Conservation (phyloP, 805 yeast species). For the Candida ulmi region DNA sequence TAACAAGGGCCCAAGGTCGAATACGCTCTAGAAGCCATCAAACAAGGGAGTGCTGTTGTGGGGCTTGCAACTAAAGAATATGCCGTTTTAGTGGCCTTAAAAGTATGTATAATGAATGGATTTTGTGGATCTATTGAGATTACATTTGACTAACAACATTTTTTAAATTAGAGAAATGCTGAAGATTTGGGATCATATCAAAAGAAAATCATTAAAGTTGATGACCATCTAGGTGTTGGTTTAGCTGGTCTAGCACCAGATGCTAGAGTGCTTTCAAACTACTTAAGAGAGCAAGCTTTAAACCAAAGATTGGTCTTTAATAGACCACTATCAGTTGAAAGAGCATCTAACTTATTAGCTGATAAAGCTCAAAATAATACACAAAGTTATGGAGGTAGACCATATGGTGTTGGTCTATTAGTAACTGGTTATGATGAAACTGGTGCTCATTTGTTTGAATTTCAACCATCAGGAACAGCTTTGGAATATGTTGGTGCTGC, state of each 20-base stretch:
- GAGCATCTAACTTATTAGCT: conserved; percentile 81
- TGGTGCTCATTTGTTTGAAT: conserved; percentile 92
- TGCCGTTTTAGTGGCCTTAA: conserved; percentile 89
- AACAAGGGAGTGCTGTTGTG: conserved; percentile 96
- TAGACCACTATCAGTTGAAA: conserved; percentile 76
- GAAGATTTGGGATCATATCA: conserved; percentile 97
- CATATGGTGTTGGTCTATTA: conserved; percentile 94
- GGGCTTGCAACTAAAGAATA: conserved; percentile 83
- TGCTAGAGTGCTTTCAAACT: conserved; percentile 89
- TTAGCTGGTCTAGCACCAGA: conserved; percentile 98
- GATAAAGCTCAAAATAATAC: conserved; percentile 98
- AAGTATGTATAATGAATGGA: conserved; percentile 28
- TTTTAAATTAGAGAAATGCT: conserved; percentile 59
- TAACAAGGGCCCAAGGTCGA: conserved; percentile 39
- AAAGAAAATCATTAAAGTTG: conserved; percentile 86
- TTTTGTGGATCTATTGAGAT: no score
- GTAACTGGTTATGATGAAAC: conserved; percentile 88
- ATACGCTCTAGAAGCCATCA: conserved; percentile 90
- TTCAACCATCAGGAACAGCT: conserved; percentile 92
- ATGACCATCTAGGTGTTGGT: conserved; percentile 90
- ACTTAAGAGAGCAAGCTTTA: conserved; percentile 87
- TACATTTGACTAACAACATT: conserved; percentile 7
- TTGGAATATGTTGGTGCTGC: conserved; percentile 91
- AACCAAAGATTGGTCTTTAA: conserved; percentile 78
- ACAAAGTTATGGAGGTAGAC: conserved; percentile 93